Conservation (phyloP, 441 rosid species). For the Euphorbia schlechtendalii region DNA sequence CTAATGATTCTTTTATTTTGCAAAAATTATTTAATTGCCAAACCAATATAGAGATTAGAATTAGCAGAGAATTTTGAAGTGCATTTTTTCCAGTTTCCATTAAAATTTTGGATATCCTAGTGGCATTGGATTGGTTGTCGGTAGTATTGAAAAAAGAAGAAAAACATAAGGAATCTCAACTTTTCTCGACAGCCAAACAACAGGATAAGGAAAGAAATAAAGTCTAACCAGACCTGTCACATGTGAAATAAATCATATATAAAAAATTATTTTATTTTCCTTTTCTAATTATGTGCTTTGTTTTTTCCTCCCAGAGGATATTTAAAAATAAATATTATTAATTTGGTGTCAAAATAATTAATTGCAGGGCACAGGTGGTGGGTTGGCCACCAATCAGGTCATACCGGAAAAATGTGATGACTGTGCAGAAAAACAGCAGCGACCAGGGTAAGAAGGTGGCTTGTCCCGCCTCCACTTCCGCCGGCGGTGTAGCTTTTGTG, state of each 20-base stretch:
- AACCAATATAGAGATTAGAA: no score
- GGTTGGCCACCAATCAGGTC: constrained; percentile 98
- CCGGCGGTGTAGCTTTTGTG: constrained; percentile 46
- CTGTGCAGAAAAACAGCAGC: constrained; percentile 41
- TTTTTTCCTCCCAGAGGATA: no score
- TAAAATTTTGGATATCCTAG: constrained; percentile 7
- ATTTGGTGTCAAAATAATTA: background rate
- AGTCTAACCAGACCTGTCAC: constrained; percentile 10
- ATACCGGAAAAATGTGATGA: constrained; percentile 67
- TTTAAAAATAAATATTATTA: background rate
- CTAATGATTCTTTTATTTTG: no score
- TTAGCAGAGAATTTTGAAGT: background rate
- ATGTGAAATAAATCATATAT: background rate
- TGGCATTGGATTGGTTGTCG: constrained; percentile 42
- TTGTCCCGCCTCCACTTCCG: constrained; percentile 14
- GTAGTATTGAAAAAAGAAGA: constrained; percentile 56
- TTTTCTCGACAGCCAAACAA: constrained; percentile 30
- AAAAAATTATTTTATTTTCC: no score
- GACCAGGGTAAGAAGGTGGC: constrained; percentile 35
- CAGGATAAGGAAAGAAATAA: constrained; percentile 3
- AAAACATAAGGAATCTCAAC: constrained; percentile 71
- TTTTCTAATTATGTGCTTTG: no score
- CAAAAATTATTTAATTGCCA: no score
- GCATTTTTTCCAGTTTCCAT: background rate
- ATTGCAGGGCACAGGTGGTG: constrained; percentile 81